Evolutionary conservation across 345 rosid species (phyloP), one percentile per base, ranked within the genome.

Genomic region (Gossypium herbaceum): DNA sequence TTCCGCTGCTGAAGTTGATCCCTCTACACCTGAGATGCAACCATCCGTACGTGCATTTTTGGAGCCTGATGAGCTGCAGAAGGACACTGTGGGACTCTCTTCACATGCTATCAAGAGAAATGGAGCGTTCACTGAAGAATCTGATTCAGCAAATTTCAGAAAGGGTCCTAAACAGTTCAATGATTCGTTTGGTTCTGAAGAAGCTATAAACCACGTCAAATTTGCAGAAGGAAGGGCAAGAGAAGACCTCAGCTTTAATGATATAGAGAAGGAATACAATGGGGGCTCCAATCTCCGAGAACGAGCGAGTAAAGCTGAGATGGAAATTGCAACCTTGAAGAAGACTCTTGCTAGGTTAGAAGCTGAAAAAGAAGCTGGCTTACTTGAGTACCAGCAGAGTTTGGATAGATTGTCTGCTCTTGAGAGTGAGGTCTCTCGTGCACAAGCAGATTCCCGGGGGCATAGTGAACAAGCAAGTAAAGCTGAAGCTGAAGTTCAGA

Each of bases 291-390:
- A 84, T 80, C 41, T 74, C 48, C 87, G 82, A 82, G 85, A 92
- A 77, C 88, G 88, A 27, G 73, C 84, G 51, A 78, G 83, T 77
- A 86, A 83, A 81, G 88, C 92, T 22, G 98, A 92, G 84, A 79
- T 79, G 77, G 99, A 93, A 79, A 90, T 96, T 50, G 71, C 80
- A 60, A 85, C 81, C 65, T 86, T 96, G 67, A 92, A 87, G 86
- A 91, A 90, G 61, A 89, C 88, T 65, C 93, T 96, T 75, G 81
- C 94, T 62, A 91, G 86, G 83, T 83, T 95, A 74, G 96, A 95
- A 84, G 90, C 88, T 77, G 98, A 95, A 80, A 95, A 93, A 81
- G 94, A 93, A 79, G 94, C 91, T 80, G 91, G 69, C 82, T 51
- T 87, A 75, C 83, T 82, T 75, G 88, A 91, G 82, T 93, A 90